Conservation (phyloP, 805 yeast species). For the Wickerhamiella qilinensis region DNA sequence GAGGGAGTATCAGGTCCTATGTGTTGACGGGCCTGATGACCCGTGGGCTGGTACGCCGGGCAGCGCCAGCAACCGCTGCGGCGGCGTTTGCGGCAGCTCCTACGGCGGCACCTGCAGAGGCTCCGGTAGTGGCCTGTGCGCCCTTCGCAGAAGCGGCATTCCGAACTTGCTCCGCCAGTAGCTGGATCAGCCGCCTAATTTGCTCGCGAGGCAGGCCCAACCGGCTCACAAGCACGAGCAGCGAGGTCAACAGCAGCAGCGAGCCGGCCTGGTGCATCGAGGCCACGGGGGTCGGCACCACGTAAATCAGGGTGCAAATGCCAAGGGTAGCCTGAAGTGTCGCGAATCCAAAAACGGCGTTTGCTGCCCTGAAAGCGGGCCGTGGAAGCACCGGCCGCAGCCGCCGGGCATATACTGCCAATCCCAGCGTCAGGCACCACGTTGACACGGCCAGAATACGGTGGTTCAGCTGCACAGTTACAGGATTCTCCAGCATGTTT, state of each 20-base stretch:
- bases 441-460: constrained; percentile 73
- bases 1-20: too few relatives aligned
- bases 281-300: constrained; percentile 86
- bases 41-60: not conserved
- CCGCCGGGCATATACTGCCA: constrained; percentile 51
- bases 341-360: constrained; percentile 64
- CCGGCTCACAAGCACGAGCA: constrained; percentile 45
- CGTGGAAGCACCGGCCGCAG: constrained; percentile 39
- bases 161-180: constrained; percentile 12
- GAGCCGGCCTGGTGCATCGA: constrained; percentile 98
- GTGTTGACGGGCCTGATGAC: not conserved
- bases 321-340: constrained; percentile 75
- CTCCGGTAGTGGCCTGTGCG: too few relatives aligned
- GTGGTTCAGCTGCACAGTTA: constrained; percentile 87
- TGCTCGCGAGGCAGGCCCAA: constrained; percentile 39
- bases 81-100: not conserved
- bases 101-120: not conserved
- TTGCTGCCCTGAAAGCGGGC: constrained; percentile 26
- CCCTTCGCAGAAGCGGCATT: constrained; percentile 1
- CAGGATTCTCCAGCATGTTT: constrained; percentile 85
- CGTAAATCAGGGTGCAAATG: constrained; percentile 64
- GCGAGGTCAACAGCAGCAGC: constrained; percentile 65
- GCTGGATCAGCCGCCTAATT: constrained; percentile 11
- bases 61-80: not conserved
- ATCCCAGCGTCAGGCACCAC: constrained; percentile 49